A percentile compares a stretch with the other conserved stretches of the same genome.
phyloP scores from a whole-genome alignment of 192 early-diverging fungal genomes.

The Gryganskiella cystojenkinii region DNA sequence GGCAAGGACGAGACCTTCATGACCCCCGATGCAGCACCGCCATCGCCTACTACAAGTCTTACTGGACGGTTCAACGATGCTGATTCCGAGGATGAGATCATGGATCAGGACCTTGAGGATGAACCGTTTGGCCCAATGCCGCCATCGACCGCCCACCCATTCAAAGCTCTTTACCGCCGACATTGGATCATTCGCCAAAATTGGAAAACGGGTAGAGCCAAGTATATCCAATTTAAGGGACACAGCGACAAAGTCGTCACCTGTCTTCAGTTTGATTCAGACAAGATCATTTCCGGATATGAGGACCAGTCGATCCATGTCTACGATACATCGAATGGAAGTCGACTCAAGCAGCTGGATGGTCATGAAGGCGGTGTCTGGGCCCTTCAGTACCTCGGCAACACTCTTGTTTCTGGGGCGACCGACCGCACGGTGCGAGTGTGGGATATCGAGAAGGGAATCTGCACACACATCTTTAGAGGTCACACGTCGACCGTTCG shows the following conservation, averaged over 20 bases:
- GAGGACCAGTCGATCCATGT: conserved; percentile 96
- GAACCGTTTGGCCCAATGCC: conserved; percentile 52
- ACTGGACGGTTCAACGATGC: conserved; percentile 45
- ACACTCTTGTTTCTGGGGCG: conserved; percentile 92
- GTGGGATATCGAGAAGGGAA: conserved; percentile 93
- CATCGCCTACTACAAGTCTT: conserved; percentile 37
- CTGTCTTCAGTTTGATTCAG: conserved; percentile 95
- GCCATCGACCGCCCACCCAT: conserved; percentile 62
- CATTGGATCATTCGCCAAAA: conserved; percentile 85
- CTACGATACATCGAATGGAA: conserved; percentile 89
- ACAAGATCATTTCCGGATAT: conserved; percentile 94
- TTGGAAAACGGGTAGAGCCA: conserved; percentile 82
- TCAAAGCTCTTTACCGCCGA: conserved; percentile 83
- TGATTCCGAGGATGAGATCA: conserved; percentile 38
- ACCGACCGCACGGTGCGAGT: conserved; percentile 96
- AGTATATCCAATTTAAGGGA: conserved; percentile 84
- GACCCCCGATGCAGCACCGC: conserved; percentile 25
- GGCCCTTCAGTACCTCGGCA: conserved; percentile 92
- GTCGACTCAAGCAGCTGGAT: conserved; percentile 71
- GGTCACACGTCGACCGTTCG: conserved; percentile 97
- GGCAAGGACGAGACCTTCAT: conserved; percentile 51
- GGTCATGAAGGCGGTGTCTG: conserved; percentile 98
- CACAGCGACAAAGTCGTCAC: conserved; percentile 91
- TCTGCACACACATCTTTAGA: conserved; percentile 92
- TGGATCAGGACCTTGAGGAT: conserved; percentile 28